These are phyloP conservation scores for Daedaleopsis sinensis DNA, from an alignment of 768 basidiomycete species.

Conservation along the genomic window DNA sequence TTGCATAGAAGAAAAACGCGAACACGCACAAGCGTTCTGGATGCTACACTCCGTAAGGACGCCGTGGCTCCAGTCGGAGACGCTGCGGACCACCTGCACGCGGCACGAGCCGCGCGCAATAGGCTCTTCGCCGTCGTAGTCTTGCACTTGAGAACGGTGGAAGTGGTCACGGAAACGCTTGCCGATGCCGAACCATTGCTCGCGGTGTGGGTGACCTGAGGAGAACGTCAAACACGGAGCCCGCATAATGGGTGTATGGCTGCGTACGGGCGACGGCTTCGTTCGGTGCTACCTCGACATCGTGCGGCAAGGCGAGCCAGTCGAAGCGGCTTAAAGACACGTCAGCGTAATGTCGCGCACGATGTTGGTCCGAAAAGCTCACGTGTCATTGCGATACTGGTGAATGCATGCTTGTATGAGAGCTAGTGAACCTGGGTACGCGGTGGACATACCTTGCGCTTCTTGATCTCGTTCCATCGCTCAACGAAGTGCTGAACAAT, in stretches of 20 bases:
- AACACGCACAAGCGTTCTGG: slow-evolving; percentile 78
- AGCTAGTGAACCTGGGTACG: background rate
- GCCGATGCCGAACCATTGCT: slow-evolving; percentile 61
- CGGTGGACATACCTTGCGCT: slow-evolving; percentile 57
- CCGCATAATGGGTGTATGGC: background rate
- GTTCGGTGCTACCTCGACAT: slow-evolving; percentile 58
- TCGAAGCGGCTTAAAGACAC: slow-evolving; percentile 45
- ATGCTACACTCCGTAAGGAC: slow-evolving; percentile 89
- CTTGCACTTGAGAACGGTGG: slow-evolving; percentile 43
- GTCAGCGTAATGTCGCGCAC: background rate
- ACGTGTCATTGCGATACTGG: slow-evolving; percentile 48
- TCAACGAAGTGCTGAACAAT: slow-evolving; percentile 93
- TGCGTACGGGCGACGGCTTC: slow-evolving; percentile 65
- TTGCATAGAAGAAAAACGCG: background rate
- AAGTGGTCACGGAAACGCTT: slow-evolving; percentile 65
- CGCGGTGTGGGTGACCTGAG: slow-evolving; percentile 67
- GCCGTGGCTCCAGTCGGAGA: slow-evolving; percentile 94
- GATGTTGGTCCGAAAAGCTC: slow-evolving; percentile 23
- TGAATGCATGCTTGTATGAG: background rate
- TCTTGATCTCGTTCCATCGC: slow-evolving; percentile 90
- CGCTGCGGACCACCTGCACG: slow-evolving; percentile 84
- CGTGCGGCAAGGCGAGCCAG: slow-evolving; percentile 83
- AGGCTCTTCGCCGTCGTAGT: slow-evolving; percentile 42
- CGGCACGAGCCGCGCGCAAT: slow-evolving; percentile 56
- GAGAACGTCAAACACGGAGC: background rate